Conservation (phyloP, 176 grass and related monocot species). For the Oryza brachyantha region DNA sequence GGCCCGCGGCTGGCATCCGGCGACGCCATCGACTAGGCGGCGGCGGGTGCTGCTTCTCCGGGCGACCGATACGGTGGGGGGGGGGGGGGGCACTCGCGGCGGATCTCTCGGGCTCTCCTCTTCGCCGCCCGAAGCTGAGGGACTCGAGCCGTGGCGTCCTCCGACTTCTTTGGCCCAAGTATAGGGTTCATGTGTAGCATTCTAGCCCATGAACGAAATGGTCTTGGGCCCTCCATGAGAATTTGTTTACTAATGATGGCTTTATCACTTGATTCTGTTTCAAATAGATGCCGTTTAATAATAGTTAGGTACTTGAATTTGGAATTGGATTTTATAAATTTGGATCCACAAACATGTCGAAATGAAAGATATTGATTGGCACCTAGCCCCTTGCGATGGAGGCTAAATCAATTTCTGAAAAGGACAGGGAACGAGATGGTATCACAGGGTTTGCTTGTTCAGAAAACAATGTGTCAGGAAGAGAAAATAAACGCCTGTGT, state of each 20-base stretch:
- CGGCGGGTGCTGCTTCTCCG: constrained; percentile 26
- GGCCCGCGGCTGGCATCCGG: constrained; percentile 33
- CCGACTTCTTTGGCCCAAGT: background rate
- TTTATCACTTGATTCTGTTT: no score
- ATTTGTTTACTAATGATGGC: no score
- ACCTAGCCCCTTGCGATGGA: background rate
- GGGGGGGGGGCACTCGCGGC: background rate
- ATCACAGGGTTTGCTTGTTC: no score
- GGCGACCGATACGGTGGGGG: constrained; percentile 20
- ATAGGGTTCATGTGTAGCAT: no score
- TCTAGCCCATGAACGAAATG: background rate
- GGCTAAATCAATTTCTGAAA: background rate
- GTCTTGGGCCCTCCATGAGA: background rate
- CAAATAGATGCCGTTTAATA: background rate
- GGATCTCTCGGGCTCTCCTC: constrained; percentile 21
- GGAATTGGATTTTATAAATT: background rate
- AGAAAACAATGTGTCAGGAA: background rate
- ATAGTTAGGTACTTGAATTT: background rate
- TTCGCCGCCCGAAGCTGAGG: background rate
- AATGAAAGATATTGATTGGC: background rate
- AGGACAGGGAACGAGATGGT: background rate
- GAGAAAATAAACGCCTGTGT: background rate
- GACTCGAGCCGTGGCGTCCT: background rate
- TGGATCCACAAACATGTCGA: background rate
- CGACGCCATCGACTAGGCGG: constrained; percentile 37